Evolutionary conservation across 495 filamentous ascomycete species (phyloP), one percentile per base, ranked within the genome.

Genomic region (Penicillium paradoxum): DNA sequence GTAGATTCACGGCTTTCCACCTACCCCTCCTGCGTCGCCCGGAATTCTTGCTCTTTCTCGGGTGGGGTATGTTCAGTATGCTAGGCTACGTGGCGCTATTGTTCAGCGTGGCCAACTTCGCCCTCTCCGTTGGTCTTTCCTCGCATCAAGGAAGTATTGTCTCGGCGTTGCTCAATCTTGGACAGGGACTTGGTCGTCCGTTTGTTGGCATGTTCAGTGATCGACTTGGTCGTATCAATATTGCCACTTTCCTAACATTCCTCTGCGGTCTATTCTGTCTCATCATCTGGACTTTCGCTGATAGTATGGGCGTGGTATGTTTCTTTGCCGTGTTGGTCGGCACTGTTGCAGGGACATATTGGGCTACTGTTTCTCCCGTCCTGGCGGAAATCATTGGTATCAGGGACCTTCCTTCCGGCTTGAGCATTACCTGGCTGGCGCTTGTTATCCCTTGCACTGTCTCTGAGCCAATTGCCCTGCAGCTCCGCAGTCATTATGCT

Each of bases 311-410:
- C 2, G 78, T 85, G 0, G 71, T 89, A 30, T 82, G 87, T 41
- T 82, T 90, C 55, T 91, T 87, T 57, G 79, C 84, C 7, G 62
- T 93, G 3, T 70, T 90, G 13, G 75, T 78, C n/a, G 88, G 89
- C 9, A 76, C 73, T 14, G 83, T 91, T 11, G 78, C 85, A 6
- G 89, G 88, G 22, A 83, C 82, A 1, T 88, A 87, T 59, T 91
- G 87, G 87, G 81, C 84, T 6, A 71, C 72, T 22, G 71, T 87
- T 17, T 84, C 77, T 3, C 90, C 90, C 0, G 84, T 95, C 11
- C 76, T 83, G 17, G 85, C 86, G 0, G 90, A 95, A 62, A 83
- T 93, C 18, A 83, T 93, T 30, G 88, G 88, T 2, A 60, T 95
- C 11, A 73, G 77, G 57, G 72, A 89, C 40, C 72, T 92, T 2